Percentiles rank a stretch among this genome's conserved stretches.
phyloP scores from a whole-genome alignment of 331 rosid genomes.

The Acacia concinna region DNA sequence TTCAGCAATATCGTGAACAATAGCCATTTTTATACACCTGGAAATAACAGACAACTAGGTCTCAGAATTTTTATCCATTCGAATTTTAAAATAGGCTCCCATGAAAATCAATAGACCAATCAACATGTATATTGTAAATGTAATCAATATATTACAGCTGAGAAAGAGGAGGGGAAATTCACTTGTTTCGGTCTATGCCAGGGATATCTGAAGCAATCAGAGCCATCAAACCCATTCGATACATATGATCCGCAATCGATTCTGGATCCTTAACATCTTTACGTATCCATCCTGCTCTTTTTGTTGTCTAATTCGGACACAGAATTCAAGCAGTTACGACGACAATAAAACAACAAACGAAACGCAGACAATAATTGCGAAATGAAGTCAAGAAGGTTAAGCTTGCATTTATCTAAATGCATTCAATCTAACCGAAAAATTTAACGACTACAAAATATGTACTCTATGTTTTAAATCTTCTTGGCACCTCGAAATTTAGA shows the following conservation, averaged over 20 bases:
- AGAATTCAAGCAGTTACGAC: neutral
- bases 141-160: neutral
- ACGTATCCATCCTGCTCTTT: slow-evolving; percentile 83
- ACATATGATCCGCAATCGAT: slow-evolving; percentile 97
- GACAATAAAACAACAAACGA: neutral
- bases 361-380: neutral
- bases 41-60: slow-evolving; percentile 19
- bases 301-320: slow-evolving; percentile 60
- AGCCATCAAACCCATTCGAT: slow-evolving; percentile 92
- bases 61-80: slow-evolving; percentile 10
- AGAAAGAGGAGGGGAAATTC: slow-evolving; percentile 5
- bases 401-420: neutral
- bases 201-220: slow-evolving; percentile 78
- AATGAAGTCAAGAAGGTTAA: neutral
- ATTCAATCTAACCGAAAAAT: neutral
- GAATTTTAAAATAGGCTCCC: neutral
- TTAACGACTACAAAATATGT: neutral
- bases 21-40: slow-evolving; percentile 86
- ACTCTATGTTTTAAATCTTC: neutral
- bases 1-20: slow-evolving; percentile 88
- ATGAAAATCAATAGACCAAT: neutral
- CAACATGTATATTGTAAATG: neutral
- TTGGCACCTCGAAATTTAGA: neutral
- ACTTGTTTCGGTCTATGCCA: slow-evolving; percentile 79
- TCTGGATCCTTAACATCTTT: slow-evolving; percentile 64